phyloP scores from a whole-genome alignment of 306 rosid genomes.

The Prunus padus region DNA sequence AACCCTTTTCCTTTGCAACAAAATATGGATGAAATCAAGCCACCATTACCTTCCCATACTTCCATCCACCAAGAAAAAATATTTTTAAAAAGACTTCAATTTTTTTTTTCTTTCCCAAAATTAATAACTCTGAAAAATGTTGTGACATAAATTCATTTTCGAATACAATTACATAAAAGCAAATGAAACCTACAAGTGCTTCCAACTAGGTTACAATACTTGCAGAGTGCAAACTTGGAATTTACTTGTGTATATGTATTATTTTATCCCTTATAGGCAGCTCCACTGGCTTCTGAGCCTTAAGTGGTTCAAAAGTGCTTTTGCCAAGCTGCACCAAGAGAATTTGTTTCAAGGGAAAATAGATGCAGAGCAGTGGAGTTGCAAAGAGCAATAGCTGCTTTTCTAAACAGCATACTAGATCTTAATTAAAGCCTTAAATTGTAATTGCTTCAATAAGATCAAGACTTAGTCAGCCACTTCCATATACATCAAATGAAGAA shows the following conservation, averaged over 20 bases:
- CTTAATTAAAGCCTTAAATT: too few species aligned
- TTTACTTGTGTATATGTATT: too few species aligned
- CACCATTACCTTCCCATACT: background rate
- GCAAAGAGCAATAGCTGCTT: background rate
- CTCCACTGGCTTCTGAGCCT: too few species aligned
- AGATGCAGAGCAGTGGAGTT: background rate
- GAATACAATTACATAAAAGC: slow-evolving; percentile 9
- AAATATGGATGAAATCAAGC: background rate
- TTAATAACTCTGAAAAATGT: background rate
- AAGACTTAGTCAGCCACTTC: too few species aligned
- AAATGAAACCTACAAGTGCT: slow-evolving; percentile 7
- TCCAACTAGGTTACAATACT: background rate
- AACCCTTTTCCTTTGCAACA: too few species aligned
- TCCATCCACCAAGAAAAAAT: background rate
- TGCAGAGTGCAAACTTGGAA: background rate
- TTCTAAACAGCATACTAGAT: too few species aligned
- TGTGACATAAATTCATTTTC: background rate
- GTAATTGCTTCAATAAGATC: too few species aligned
- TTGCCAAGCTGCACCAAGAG: slow-evolving; percentile 19
- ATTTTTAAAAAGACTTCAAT: background rate
- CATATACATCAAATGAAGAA: too few species aligned
- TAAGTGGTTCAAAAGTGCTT: slow-evolving; percentile 33
- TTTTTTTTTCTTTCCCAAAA: background rate
- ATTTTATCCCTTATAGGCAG: too few species aligned
- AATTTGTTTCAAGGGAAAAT: slow-evolving; percentile 6